These are phyloP conservation scores for Schizonepeta tenuifolia DNA, from an alignment of 257 asterid genomes.

Conservation along the genomic window DNA sequence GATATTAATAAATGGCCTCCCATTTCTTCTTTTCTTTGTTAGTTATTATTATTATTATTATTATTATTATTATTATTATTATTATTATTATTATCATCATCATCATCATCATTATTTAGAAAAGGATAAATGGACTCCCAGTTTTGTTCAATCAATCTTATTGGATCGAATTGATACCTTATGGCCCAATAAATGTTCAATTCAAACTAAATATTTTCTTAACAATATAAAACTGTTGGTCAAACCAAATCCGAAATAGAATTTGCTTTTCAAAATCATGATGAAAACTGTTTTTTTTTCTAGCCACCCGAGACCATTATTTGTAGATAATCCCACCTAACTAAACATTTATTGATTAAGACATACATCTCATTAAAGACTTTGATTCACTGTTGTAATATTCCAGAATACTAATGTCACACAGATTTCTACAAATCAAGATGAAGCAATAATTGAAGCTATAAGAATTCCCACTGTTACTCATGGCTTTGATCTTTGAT, in stretches of 20 bases:
- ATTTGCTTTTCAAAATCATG: too few species aligned
- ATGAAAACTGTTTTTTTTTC: too few species aligned
- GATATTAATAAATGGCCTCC: too few species aligned
- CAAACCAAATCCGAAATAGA: too few species aligned
- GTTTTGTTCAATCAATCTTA: not conserved
- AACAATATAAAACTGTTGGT: not conserved
- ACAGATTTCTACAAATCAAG: conserved; percentile 32
- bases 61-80: too few species aligned
- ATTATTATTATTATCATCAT: too few species aligned
- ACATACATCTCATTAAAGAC: conserved; percentile 17
- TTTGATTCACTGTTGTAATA: conserved; percentile 9
- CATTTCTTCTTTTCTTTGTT: too few species aligned
- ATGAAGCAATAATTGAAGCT: conserved; percentile 38
- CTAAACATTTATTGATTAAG: not conserved
- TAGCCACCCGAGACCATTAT: too few species aligned
- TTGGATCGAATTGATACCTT: not conserved
- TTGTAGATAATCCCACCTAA: too few species aligned
- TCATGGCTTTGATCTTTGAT: conserved; percentile 33
- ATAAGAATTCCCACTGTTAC: conserved; percentile 43
- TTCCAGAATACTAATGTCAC: conserved; percentile 29
- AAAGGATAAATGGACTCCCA: not conserved
- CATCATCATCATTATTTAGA: too few species aligned
- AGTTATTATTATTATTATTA: too few species aligned
- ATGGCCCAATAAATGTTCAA: not conserved
- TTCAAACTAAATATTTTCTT: not conserved